phyloP scores from a whole-genome alignment of 2,329 filamentous ascomycete species.

The Cladosporium phlei region DNA sequence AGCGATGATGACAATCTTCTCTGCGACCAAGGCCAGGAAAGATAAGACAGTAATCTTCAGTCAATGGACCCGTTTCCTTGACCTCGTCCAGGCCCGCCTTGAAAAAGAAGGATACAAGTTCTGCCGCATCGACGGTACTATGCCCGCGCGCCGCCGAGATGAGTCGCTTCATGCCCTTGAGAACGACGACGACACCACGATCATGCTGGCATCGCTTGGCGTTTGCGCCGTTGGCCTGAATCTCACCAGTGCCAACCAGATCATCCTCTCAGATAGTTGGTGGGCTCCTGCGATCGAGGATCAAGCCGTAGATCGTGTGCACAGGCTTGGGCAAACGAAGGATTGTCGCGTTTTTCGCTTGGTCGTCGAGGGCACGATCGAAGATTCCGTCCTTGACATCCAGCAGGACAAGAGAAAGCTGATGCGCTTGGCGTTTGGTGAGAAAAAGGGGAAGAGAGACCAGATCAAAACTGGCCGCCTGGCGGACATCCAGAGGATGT shows the following conservation, averaged over 20 bases:
- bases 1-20: conserved; percentile 68
- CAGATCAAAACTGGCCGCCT: conserved; percentile 50
- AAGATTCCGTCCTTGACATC: conserved; percentile 73
- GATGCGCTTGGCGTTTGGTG: conserved; percentile 73
- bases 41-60: conserved; percentile 72
- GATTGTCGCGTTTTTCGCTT: conserved; percentile 75
- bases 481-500: conserved; percentile 40
- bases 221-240: conserved; percentile 85
- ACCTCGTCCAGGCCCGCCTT: conserved; percentile 67
- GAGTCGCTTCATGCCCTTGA: conserved; percentile 64
- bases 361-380: conserved; percentile 74
- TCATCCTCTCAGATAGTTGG: conserved; percentile 80
- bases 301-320: conserved; percentile 83
- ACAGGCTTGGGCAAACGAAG: conserved; percentile 76
- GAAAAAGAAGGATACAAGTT: conserved; percentile 56
- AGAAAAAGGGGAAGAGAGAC: conserved; percentile 53
- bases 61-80: conserved; percentile 72
- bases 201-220: conserved; percentile 75
- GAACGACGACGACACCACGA: conserved; percentile 60
- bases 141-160: conserved; percentile 68
- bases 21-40: conserved; percentile 57
- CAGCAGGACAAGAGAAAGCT: conserved; percentile 75
- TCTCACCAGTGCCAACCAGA: conserved; percentile 78
- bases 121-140: conserved; percentile 74
- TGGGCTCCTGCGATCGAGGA: conserved; percentile 93